Percentiles rank a stretch among this genome's conserved stretches.
Conservation (phyloP, 2,329 filamentous ascomycete species). For the Lachnellula suecica region DNA sequence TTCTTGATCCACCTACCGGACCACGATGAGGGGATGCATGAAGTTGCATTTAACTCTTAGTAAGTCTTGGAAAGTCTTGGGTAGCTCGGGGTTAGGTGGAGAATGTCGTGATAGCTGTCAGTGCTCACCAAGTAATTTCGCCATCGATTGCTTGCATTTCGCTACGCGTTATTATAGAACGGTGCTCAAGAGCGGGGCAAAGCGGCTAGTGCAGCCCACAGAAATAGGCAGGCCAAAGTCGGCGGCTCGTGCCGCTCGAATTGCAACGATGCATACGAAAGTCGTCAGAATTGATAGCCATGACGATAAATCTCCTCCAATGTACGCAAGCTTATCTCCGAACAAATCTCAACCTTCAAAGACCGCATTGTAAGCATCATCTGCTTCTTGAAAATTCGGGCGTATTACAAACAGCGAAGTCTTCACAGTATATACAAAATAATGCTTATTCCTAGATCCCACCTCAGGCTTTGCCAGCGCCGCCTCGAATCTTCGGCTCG, state of each 20-base stretch:
- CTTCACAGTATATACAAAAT: background rate
- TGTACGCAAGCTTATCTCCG: no score
- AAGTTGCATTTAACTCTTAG: background rate
- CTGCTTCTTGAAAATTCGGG: no score
- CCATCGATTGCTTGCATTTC: background rate
- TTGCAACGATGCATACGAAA: no score
- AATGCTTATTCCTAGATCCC: background rate
- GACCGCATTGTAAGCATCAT: no score
- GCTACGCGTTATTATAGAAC: background rate
- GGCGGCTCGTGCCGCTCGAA: no score
- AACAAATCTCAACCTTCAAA: no score
- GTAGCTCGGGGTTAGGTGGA: background rate
- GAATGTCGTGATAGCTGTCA: background rate
- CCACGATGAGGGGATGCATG: background rate
- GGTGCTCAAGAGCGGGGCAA: background rate
- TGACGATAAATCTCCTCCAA: no score
- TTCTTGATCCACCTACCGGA: background rate
- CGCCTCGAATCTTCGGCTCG: slow-evolving; percentile 46
- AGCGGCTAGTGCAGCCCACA: no score
- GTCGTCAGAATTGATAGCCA: no score
- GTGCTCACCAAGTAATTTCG: background rate
- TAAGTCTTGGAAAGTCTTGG: background rate
- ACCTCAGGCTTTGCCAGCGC: background rate
- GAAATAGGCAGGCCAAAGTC: no score
- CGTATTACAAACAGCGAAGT: no score